A percentile compares a stretch with the other conserved stretches of the same genome.
These are phyloP conservation scores for Exophiala calicioides DNA, from an alignment of 2,329 filamentous ascomycete genomes.

Conservation along the genomic window DNA sequence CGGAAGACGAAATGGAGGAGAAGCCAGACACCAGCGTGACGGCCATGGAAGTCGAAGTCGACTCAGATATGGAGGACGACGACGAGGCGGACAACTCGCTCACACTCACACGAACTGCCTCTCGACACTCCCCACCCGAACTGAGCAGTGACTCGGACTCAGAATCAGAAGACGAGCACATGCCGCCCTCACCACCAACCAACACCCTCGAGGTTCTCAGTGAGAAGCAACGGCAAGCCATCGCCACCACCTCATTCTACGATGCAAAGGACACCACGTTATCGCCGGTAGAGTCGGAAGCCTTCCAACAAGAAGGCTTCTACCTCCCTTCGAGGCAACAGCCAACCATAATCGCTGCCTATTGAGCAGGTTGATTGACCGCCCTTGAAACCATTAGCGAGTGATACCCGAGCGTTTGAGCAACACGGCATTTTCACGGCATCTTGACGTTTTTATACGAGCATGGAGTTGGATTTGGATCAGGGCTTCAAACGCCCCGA, in stretches of 20 bases:
- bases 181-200: conserved; percentile 70
- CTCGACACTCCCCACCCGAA: conserved; percentile 68
- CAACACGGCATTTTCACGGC: conserved; percentile 10
- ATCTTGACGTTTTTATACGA: conserved; percentile 17
- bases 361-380: conserved; percentile 38
- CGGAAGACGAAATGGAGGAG: conserved; percentile 55
- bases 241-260: conserved; percentile 45
- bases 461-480: conserved; percentile 21
- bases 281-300: conserved; percentile 31
- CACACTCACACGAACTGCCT: conserved; percentile 67
- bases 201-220: conserved; percentile 61
- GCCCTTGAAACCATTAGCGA: conserved; percentile 26
- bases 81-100: conserved; percentile 65
- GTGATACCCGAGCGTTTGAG: conserved; percentile 27
- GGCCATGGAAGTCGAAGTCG: conserved; percentile 57
- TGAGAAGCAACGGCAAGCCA: conserved; percentile 54
- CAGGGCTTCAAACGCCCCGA: conserved; percentile 2
- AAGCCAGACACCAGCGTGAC: conserved; percentile 56
- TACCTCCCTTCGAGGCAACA: conserved; percentile 48
- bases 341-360: conserved; percentile 52
- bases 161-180: conserved; percentile 68
- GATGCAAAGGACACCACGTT: conserved; percentile 30
- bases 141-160: conserved; percentile 67
- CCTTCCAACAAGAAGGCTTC: conserved; percentile 51
- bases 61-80: conserved; percentile 50